Percentiles rank a stretch among this genome's conserved stretches.
Conservation (phyloP, 495 filamentous ascomycete species). For the Penicillium angulare region DNA sequence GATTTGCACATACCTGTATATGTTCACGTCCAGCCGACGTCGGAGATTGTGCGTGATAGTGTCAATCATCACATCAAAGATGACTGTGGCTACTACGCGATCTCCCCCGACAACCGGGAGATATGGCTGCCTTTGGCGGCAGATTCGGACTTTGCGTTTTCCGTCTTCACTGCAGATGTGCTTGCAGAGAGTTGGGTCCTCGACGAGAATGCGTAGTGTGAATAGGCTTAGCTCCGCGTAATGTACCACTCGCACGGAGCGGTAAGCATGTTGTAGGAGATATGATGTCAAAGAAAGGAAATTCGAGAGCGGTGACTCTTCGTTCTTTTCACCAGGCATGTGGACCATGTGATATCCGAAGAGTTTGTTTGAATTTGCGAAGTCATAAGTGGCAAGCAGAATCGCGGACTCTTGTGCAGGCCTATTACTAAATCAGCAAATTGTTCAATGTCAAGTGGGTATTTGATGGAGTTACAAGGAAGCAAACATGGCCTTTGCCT, state of each 20-base stretch:
- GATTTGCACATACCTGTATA: slow-evolving; percentile 67
- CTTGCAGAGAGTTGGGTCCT: slow-evolving; percentile 83
- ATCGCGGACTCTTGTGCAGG: slow-evolving; percentile 76
- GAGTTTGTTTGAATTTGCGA: slow-evolving; percentile 90
- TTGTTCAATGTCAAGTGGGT: neutral
- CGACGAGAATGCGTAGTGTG: slow-evolving; percentile 80
- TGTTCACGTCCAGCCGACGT: slow-evolving; percentile 74
- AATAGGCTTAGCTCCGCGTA: slow-evolving; percentile 84
- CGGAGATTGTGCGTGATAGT: slow-evolving; percentile 93
- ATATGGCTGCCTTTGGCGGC: slow-evolving; percentile 84
- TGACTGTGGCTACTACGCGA: slow-evolving; percentile 65
- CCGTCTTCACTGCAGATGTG: slow-evolving; percentile 79
- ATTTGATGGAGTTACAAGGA: slow-evolving; percentile 59
- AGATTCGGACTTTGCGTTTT: slow-evolving; percentile 74
- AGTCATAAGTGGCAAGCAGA: slow-evolving; percentile 86
- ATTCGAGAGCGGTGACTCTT: slow-evolving; percentile 73
- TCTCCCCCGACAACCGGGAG: slow-evolving; percentile 74
- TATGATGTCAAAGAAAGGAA: slow-evolving; percentile 92
- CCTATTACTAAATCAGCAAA: slow-evolving; percentile 47
- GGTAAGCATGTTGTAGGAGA: slow-evolving; percentile 87
- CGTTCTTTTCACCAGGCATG: slow-evolving; percentile 52
- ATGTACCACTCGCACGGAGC: slow-evolving; percentile 69
- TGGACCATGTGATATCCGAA: slow-evolving; percentile 85
- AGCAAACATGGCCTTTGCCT: slow-evolving; percentile 74
- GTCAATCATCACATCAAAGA: slow-evolving; percentile 85